These are phyloP conservation scores for Phlegmacium glaucopus DNA, from an alignment of 768 basidiomycete species.

Conservation along the genomic window DNA sequence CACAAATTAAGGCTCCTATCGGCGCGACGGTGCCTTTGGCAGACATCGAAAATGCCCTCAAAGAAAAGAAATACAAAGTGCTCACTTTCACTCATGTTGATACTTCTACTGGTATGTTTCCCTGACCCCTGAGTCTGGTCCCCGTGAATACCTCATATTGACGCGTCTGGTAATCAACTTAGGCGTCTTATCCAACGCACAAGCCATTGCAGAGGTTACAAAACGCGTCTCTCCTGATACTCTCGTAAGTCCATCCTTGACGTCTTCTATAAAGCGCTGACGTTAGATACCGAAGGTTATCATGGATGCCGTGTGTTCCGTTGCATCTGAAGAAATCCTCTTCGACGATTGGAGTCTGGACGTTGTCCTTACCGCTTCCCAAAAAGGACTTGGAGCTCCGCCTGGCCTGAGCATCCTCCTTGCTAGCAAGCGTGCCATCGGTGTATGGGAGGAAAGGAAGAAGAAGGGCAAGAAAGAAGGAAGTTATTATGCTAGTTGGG, in stretches of 20 bases:
- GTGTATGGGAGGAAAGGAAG: slow-evolving; percentile 39
- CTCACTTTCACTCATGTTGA: slow-evolving; percentile 92
- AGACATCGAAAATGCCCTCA: slow-evolving; percentile 66
- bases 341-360: slow-evolving; percentile 95
- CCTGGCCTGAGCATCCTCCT: slow-evolving; percentile 89
- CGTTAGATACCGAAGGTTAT: slow-evolving; percentile 33
- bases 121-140: not conserved
- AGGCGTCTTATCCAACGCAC: slow-evolving; percentile 84
- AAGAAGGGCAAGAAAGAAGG: slow-evolving; percentile 19
- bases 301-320: slow-evolving; percentile 94
- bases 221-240: slow-evolving; percentile 80
- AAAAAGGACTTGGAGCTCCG: slow-evolving; percentile 92
- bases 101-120: slow-evolving; percentile 61
- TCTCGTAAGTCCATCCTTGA: slow-evolving; percentile 36
- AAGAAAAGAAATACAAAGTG: slow-evolving; percentile 80
- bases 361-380: slow-evolving; percentile 79
- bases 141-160: not conserved
- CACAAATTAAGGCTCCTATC: slow-evolving; percentile 77
- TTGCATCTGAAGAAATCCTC: slow-evolving; percentile 91
- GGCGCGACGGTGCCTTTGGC: slow-evolving; percentile 67
- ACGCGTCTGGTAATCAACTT: not conserved
- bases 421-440: slow-evolving; percentile 76
- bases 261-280: not conserved
- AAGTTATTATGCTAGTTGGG: slow-evolving; percentile 87
- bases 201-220: slow-evolving; percentile 71